Base-by-base conservation (phyloP, 2,329 filamentous ascomycete species). In the Mycogone perniciosa region DNA sequence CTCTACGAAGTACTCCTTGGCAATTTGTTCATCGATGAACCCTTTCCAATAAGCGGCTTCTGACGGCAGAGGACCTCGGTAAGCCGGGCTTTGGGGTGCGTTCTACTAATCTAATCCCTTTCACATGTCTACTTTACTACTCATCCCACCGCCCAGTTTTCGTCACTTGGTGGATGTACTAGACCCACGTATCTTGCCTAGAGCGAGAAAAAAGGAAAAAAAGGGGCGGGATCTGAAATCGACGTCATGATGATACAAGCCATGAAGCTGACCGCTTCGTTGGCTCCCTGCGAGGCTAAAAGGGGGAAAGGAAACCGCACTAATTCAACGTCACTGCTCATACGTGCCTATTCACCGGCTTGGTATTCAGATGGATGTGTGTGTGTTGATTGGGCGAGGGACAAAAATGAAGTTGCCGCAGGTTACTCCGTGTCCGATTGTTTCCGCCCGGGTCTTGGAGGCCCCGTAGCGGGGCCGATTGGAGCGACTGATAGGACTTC, bases 1-100 rank as follows among this genome's bases (percentile, higher is more conserved):
- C 65, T 90, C 91, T 2, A 96, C n/a, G n/a, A n/a, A n/a, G n/a
- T n/a, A n/a, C 90, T 1, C 91, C 91, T 96, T 68, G 91, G 91
- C 34, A 88, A 95, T 60, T 75, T 96, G 46, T 96, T 96, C 71
- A 63, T 87, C 34, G 90, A 96, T 67, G 91, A 96, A 73, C 90
- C 90, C 5, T 92, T 96, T 54, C 90, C 90, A 1, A 81, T 76
- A 9, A 85, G 89, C 60, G 91, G 91, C 1, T 95, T 68, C 76
- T 96, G 45, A 88, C 89, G 55, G 80, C 89, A 4, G 81, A 82
- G 13, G 82, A 88, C 50, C 76, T 96, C 51, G 89, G 96, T 67
- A 90, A 86, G 75, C 91, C 91, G 4, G 91, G 91, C 0, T 96
- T 96, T 63, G 91, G 91, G 20, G 20, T 20, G 20, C 20, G 3